Evolutionary conservation across 352 stramenopile species (phyloP).

Genomic region (Elongisporangium prolatum): DNA sequence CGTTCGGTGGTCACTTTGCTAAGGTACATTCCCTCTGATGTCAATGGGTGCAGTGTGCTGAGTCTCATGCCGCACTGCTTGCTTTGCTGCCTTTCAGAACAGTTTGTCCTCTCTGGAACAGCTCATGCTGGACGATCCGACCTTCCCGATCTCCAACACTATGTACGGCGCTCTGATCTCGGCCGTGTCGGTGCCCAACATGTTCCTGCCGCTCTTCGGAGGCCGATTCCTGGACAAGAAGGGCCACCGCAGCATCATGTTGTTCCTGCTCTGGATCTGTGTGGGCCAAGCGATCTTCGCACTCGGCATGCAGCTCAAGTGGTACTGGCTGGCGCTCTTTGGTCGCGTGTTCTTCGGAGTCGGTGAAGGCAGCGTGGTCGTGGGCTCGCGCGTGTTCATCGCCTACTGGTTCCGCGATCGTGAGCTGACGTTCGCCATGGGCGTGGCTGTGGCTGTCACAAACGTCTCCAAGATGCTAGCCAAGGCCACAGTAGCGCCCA

Average conservation of each 20-base stretch:
- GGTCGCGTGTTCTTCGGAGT: slow-evolving; percentile 81
- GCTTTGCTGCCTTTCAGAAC: slow-evolving; percentile 31
- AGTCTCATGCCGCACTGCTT: background rate
- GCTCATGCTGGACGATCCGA: slow-evolving; percentile 69
- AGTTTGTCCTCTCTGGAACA: slow-evolving; percentile 77
- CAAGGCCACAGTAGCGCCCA: slow-evolving; percentile 81
- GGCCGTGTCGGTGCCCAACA: slow-evolving; percentile 77
- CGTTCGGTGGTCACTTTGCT: slow-evolving; percentile 84
- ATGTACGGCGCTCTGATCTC: slow-evolving; percentile 83
- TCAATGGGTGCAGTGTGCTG: background rate
- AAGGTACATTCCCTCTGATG: slow-evolving; percentile 31
- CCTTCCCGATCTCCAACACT: slow-evolving; percentile 78
- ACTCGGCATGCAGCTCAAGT: slow-evolving; percentile 61
- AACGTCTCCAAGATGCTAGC: slow-evolving; percentile 91
- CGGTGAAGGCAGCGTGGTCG: slow-evolving; percentile 75
- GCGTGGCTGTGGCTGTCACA: slow-evolving; percentile 84
- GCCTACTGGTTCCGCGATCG: slow-evolving; percentile 77
- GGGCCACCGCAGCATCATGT: slow-evolving; percentile 63
- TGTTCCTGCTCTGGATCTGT: slow-evolving; percentile 83
- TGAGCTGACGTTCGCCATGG: slow-evolving; percentile 88
- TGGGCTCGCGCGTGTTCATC: slow-evolving; percentile 77
- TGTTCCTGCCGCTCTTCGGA: slow-evolving; percentile 77
- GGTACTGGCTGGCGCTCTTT: slow-evolving; percentile 78
- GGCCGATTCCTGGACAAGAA: slow-evolving; percentile 77
- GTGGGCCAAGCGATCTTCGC: slow-evolving; percentile 77